Conservation (phyloP, 495 filamentous ascomycete genomes). For the Amorphotheca resinae region DNA sequence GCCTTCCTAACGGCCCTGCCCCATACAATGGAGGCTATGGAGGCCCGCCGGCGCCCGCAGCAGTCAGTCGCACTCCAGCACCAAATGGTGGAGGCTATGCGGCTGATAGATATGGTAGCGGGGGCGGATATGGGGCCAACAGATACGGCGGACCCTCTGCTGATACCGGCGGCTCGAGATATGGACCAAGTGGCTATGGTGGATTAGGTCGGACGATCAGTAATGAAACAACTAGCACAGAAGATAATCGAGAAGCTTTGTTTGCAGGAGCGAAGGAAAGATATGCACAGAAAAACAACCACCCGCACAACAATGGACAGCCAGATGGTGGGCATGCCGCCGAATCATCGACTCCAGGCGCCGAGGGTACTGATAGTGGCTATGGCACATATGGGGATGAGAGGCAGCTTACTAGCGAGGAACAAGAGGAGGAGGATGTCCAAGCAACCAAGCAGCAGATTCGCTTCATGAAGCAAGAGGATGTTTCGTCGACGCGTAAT, state of each 20-base stretch:
- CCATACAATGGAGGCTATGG: conserved; percentile 19
- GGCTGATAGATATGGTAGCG: conserved; percentile 46
- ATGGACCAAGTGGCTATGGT: conserved; percentile 60
- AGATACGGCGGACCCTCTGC: conserved; percentile 40
- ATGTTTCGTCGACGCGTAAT: conserved; percentile 59
- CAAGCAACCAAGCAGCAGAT: conserved; percentile 62
- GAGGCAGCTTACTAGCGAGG: conserved; percentile 58
- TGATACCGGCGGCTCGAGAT: conserved; percentile 23
- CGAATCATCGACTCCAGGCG: conserved; percentile 26
- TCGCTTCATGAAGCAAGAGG: conserved; percentile 59
- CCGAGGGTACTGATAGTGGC: conserved; percentile 27
- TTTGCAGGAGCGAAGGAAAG: conserved; percentile 54
- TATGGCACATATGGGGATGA: conserved; percentile 52
- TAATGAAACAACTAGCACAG: conserved; percentile 35
- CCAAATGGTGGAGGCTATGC: conserved; percentile 34
- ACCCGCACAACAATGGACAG: conserved; percentile 16
- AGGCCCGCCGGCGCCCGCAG: conserved; percentile 5
- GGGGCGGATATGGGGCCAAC: conserved; percentile 52
- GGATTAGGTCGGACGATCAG: conserved; percentile 47
- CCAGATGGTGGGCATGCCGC: conserved; percentile 14
- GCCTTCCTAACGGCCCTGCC: conserved; percentile 28
- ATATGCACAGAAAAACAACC: conserved; percentile 28
- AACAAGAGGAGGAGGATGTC: conserved; percentile 58
- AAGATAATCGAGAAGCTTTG: conserved; percentile 46
- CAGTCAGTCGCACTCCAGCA: conserved; percentile 8